Conservation (phyloP, 139 green algal genomes). For the Raphidocelis subcapitata region DNA sequence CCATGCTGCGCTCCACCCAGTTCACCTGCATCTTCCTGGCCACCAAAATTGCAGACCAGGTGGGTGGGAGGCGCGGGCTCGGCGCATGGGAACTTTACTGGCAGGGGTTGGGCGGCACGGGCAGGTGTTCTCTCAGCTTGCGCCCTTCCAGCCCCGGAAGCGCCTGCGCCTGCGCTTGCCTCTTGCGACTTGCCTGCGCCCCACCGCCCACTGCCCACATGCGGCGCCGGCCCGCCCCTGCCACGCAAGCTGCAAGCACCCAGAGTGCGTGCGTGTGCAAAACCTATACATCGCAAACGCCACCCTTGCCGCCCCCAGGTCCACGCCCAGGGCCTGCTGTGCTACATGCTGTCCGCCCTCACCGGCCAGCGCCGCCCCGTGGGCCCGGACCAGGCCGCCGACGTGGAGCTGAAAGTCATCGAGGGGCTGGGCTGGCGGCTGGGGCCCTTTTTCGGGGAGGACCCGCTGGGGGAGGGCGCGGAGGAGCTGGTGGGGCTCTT, state of each 20-base stretch:
- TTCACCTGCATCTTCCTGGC: conserved; percentile 57
- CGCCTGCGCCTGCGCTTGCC: neutral
- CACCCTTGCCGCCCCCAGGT: neutral
- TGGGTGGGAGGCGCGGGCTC: neutral
- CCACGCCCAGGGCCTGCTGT: conserved; percentile 29
- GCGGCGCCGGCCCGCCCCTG: no score
- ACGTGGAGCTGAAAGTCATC: conserved; percentile 47
- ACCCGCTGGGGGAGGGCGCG: neutral
- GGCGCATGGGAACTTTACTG: no score
- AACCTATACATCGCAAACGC: neutral
- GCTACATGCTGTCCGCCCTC: conserved; percentile 37
- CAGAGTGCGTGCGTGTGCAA: neutral
- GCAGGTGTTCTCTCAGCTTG: no score
- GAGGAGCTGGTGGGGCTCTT: neutral
- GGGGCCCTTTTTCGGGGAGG: conserved; percentile 38
- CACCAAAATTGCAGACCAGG: conserved; percentile 45
- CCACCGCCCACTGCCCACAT: neutral
- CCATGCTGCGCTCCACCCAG: conserved; percentile 39
- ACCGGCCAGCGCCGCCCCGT: conserved; percentile 4
- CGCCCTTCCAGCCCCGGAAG: neutral
- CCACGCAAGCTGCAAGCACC: no score
- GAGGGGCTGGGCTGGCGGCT: conserved; percentile 39
- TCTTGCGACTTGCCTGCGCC: neutral
- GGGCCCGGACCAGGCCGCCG: conserved; percentile 21
- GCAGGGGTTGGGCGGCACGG: no score